A percentile compares a stretch with the other conserved stretches of the same genome.
phyloP scores from a whole-genome alignment of 2,329 filamentous ascomycete genomes.

The Dactylellina haptotyla region DNA sequence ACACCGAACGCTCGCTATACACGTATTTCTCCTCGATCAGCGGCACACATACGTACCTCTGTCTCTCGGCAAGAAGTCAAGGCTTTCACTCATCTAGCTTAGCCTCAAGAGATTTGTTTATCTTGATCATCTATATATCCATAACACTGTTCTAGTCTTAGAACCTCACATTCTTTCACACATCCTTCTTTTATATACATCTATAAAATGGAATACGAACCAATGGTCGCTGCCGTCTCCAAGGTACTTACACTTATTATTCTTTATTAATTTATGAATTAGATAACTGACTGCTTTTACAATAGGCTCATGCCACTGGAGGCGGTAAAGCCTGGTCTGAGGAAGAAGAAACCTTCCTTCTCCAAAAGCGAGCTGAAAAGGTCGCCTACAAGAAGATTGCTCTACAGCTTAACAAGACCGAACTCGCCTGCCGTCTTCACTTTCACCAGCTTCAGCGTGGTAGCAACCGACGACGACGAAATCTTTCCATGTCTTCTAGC shows the following conservation, averaged over 20 bases:
- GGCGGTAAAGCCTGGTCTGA: constrained; percentile 85
- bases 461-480: constrained; percentile 80
- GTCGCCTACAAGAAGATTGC: constrained; percentile 93
- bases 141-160: constrained; percentile 18
- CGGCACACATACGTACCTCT: constrained; percentile 37
- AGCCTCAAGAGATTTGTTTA: constrained; percentile 8
- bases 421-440: constrained; percentile 85
- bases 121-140: constrained; percentile 34
- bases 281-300: constrained; percentile 26
- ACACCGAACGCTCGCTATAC: constrained; percentile 14
- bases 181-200: not conserved
- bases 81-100: constrained; percentile 21
- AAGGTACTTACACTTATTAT: constrained; percentile 28
- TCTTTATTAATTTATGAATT: not conserved
- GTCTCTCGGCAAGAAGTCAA: constrained; percentile 30
- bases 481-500: constrained; percentile 74
- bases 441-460: constrained; percentile 87
- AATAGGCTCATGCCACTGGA: constrained; percentile 64
- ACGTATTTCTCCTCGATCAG: constrained; percentile 30
- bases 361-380: constrained; percentile 84
- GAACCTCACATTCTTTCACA: constrained; percentile 4
- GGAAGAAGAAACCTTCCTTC: constrained; percentile 85
- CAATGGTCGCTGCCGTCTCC: constrained; percentile 21
- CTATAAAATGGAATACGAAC: constrained; percentile 49
- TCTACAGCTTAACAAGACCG: constrained; percentile 84